Evolutionary conservation across 1,284 basidiomycete genomes (phyloP), one percentile per base, ranked within the genome.

Genomic region (Pseudozyma flocculosa): DNA sequence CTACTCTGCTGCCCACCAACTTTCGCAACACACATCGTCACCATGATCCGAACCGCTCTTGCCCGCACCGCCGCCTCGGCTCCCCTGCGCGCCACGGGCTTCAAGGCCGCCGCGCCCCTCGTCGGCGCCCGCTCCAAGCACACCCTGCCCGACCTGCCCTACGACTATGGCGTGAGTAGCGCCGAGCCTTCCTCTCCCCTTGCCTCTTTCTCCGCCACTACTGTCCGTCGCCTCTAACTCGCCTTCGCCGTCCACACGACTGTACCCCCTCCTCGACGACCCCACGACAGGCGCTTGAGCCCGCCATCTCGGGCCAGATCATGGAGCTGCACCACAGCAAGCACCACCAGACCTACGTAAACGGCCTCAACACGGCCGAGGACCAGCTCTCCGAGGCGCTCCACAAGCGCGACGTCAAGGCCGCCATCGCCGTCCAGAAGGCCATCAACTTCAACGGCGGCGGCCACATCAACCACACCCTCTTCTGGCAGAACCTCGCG

Each of bases 331-430:
- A 78, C 63, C 69, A 78, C 63, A 52, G 43, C 39, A 76, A 76
- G 68, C 75, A 78, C 59, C 75, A 78, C 57, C 73, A 73, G 58
- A 75, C 72, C 21, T 78, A 78, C 50, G 73, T 78, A 57, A 76
- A 72, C 59, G 67, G 66, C 43, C 62, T 78, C 40, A 78, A 78
- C 61, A 41, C 47, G 5, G 74, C 74, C 44, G 73, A 76, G 49
- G 72, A 76, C 40, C 51, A 62, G 44, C 63, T 76, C 21, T 23
- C 45, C 24, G 64, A 75, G 23, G 73, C 73, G 1, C 26, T 68
- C 37, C 50, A 59, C 40, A 69, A 73, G 43, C 61, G 65, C 41
- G 71, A 75, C 50, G 61, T 71, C 49, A 70, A 69, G 50, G 48
- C 51, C 8, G 50, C 61, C 22, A 63, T 78, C 29, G 61, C 63